Evolutionary conservation across 129 eudicot genomes (phyloP).

Genomic region (Deinandra increscens): DNA sequence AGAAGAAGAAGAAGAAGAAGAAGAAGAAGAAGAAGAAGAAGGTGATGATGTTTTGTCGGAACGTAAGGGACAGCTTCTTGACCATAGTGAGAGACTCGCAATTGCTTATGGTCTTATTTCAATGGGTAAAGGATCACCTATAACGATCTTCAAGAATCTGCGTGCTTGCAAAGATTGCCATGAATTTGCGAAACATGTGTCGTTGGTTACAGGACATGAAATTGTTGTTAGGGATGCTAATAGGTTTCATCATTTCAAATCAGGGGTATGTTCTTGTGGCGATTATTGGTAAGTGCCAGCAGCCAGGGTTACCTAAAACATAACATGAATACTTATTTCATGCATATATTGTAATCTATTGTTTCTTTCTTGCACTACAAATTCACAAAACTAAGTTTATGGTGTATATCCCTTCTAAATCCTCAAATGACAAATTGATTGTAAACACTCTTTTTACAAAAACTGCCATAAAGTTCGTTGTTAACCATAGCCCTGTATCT

Average conservation of each 20-base stretch:
- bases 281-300: slow-evolving; percentile 44
- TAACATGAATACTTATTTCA: not conserved
- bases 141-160: slow-evolving; percentile 52
- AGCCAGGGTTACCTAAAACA: not conserved
- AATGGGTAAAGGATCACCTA: slow-evolving; percentile 25
- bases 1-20: slow-evolving; percentile 5
- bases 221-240: slow-evolving; percentile 49
- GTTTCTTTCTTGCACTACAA: not conserved
- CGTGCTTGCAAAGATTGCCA: slow-evolving; percentile 61
- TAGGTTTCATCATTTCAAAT: slow-evolving; percentile 46
- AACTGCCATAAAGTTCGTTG: not conserved
- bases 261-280: slow-evolving; percentile 51
- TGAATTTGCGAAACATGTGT: slow-evolving; percentile 48
- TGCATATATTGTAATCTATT: not conserved
- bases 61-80: slow-evolving; percentile 36
- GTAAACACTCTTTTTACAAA: not conserved
- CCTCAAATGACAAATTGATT: not conserved
- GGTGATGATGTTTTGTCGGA: slow-evolving; percentile 42
- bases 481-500: not conserved
- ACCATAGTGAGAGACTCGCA: slow-evolving; percentile 56
- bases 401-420: not conserved
- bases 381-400: not conserved
- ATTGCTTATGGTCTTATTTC: slow-evolving; percentile 50
- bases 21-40: slow-evolving; percentile 4
- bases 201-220: slow-evolving; percentile 40